phyloP scores from a whole-genome alignment of 2,329 filamentous ascomycete species.

The Xylaria hypoxylon region DNA sequence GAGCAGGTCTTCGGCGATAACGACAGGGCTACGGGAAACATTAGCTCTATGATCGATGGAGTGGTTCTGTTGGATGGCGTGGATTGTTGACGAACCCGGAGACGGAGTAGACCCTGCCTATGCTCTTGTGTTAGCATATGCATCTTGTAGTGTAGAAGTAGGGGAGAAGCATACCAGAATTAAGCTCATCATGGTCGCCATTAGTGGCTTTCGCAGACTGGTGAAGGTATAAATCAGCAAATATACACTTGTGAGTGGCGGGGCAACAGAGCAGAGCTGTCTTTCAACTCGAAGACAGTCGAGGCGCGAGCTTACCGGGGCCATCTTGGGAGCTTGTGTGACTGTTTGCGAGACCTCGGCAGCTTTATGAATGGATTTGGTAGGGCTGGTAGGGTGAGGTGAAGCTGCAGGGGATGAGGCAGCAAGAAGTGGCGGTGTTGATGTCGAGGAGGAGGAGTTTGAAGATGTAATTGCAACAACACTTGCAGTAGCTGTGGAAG shows the following conservation, averaged over 20 bases:
- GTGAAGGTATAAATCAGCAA: slow-evolving; percentile 40
- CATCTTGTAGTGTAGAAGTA: background rate
- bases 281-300: slow-evolving; percentile 27
- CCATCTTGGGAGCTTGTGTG: slow-evolving; percentile 60
- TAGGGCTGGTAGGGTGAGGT: slow-evolving; percentile 50
- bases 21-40: slow-evolving; percentile 76
- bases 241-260: slow-evolving; percentile 16
- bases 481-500: slow-evolving; percentile 41
- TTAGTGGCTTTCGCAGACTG: slow-evolving; percentile 51
- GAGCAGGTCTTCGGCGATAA: slow-evolving; percentile 97
- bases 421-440: slow-evolving; percentile 48
- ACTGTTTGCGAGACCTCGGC: slow-evolving; percentile 43
- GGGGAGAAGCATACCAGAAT: slow-evolving; percentile 45
- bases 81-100: slow-evolving; percentile 64
- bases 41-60: slow-evolving; percentile 49
- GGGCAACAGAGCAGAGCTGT: slow-evolving; percentile 33
- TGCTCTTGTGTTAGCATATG: slow-evolving; percentile 36
- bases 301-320: slow-evolving; percentile 62
- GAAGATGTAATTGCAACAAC: slow-evolving; percentile 41
- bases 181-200: slow-evolving; percentile 49
- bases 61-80: slow-evolving; percentile 2
- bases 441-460: slow-evolving; percentile 41
- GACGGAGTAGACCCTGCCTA: slow-evolving; percentile 72
- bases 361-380: slow-evolving; percentile 44
- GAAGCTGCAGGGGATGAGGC: slow-evolving; percentile 49